These are phyloP conservation scores for Cicer chorassanicum DNA, from an alignment of 306 rosid species.

Conservation along the genomic window DNA sequence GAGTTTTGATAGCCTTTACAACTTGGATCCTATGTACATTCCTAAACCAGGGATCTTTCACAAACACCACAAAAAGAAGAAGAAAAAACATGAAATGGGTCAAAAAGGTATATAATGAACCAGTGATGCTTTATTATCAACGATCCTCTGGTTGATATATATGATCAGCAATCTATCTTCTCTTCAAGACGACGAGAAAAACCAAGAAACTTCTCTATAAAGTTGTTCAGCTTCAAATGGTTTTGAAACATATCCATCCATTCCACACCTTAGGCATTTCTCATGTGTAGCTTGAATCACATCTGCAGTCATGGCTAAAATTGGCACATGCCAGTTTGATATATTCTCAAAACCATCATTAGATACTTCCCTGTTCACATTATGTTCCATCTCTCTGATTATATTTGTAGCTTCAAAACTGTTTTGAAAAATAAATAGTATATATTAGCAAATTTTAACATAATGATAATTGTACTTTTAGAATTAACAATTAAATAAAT, in stretches of 20 bases:
- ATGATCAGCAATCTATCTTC: slow-evolving; percentile 45
- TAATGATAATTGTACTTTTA: background rate
- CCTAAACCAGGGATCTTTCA: slow-evolving; percentile 43
- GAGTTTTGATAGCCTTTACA: slow-evolving; percentile 54
- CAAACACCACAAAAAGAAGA: slow-evolving; percentile 12
- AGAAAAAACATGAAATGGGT: slow-evolving; percentile 12
- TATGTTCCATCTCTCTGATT: slow-evolving; percentile 68
- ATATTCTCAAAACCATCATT: background rate
- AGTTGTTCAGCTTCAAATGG: slow-evolving; percentile 97
- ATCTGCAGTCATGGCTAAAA: slow-evolving; percentile 96
- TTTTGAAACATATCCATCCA: slow-evolving; percentile 97
- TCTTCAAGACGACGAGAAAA: slow-evolving; percentile 55
- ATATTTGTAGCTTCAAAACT: slow-evolving; percentile 81
- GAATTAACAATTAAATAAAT: background rate
- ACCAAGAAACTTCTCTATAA: slow-evolving; percentile 82
- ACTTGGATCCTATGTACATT: slow-evolving; percentile 59
- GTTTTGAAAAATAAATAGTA: slow-evolving; percentile 22
- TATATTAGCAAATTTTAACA: background rate
- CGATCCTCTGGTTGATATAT: background rate
- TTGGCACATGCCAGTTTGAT: slow-evolving; percentile 67
- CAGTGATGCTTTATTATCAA: slow-evolving; percentile 35
- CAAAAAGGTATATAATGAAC: slow-evolving; percentile 37
- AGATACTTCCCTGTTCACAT: slow-evolving; percentile 54
- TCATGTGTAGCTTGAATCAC: slow-evolving; percentile 96
- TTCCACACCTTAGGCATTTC: slow-evolving; percentile 70